Base-by-base conservation (phyloP, 257 asterid species). In the Przewalskia tangutica region DNA sequence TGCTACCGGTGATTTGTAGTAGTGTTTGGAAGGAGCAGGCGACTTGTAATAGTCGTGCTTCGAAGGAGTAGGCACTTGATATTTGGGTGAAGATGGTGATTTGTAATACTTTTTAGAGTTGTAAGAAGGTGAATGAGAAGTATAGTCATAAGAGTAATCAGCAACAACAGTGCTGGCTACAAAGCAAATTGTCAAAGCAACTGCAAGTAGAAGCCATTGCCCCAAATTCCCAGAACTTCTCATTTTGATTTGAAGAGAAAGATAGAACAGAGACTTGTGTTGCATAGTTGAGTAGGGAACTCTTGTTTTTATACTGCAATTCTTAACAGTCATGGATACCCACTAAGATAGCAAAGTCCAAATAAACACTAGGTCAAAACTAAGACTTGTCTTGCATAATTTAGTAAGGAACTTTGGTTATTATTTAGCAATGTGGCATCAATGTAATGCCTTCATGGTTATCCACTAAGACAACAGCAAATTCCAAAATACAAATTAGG, bases 91-190 rank as follows among this genome's bases (percentile, higher is more conserved):
- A 9, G 54, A 3, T 10, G 54, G 16, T 4, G 53, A 8, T 14
- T 67, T 67, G 53, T 67, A 67, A 32, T 67, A 67, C 77, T 42
- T 42, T 36, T 68, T 42, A 68, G 77, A 2, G 36, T 0, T 9
- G 77, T n/a, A 42, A 42, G 77, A n/a, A 42, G 55, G 77, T n/a
- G 55, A 40, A 7, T 5, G 55, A 68, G 77, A n/a, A 68, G 36
- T 18, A 68, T 68, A 42, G 2, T 53, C 77, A 68, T 68, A 68
- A 68, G 77, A 68, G 77, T 68, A 68, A 68, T 68, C 77, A 68
- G 77, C 77, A 68, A 68, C 34, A 9, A 68, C 77, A 68, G 77
- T n/a, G 55, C 77, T 68, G 4, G 77, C 77, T 4, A 9, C 34
- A 17, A 68, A 68, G 55, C 55, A 68, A 68, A 68, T n/a, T 68